Evolutionary conservation across 208 protist species (phyloP).

Genomic region (Acanthamoeba healyi): DNA sequence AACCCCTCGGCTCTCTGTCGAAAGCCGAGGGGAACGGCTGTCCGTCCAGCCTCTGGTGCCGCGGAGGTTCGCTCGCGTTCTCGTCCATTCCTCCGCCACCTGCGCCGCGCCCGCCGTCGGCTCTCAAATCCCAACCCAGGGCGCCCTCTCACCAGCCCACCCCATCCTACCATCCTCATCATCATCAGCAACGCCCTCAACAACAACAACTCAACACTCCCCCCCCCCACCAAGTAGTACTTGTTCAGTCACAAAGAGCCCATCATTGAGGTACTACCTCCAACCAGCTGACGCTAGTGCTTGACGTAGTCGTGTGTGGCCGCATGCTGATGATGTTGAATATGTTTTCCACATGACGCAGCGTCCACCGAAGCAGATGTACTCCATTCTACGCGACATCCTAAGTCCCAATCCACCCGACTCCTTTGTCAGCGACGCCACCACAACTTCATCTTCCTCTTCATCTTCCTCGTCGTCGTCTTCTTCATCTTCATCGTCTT

Average conservation of each 20-base stretch:
- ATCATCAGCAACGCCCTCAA: no score
- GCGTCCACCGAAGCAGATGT: slow-evolving; percentile 21
- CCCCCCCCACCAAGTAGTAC: not conserved
- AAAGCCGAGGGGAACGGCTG: no score
- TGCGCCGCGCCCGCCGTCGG: no score
- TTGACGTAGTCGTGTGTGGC: not conserved
- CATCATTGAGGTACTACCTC: slow-evolving; percentile 6
- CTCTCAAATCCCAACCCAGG: no score
- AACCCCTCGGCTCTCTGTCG: no score
- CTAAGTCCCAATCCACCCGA: not conserved
- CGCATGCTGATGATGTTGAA: not conserved
- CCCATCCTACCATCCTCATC: no score
- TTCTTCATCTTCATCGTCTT: not conserved
- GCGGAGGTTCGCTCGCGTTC: no score
- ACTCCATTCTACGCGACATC: slow-evolving; percentile 3
- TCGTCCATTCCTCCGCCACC: no score
- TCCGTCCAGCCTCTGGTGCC: no score
- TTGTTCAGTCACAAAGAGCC: not conserved
- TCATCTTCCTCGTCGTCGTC: not conserved
- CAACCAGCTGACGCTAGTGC: not conserved
- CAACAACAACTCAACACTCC: not conserved
- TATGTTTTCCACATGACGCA: not conserved
- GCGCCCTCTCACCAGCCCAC: no score
- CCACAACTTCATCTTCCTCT: not conserved
- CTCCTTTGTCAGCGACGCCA: not conserved